Evolutionary conservation across 352 stramenopile species (phyloP).

Genomic region (Phytophthora pinifolia): DNA sequence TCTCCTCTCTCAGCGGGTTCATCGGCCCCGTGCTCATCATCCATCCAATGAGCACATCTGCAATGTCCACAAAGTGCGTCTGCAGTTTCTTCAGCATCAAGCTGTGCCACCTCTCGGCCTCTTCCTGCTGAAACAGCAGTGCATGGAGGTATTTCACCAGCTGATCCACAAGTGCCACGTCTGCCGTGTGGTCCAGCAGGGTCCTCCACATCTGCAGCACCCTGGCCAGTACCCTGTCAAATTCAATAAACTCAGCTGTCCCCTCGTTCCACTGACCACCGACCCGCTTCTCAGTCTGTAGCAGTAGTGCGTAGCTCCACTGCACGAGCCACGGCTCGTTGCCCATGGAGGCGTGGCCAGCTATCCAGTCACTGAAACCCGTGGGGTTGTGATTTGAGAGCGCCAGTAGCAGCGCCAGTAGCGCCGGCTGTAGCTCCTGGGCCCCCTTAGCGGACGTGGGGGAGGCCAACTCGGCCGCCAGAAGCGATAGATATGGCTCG

Average conservation of each 20-base stretch:
- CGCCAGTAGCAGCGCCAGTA: slow-evolving; percentile 41
- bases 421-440: slow-evolving; percentile 39
- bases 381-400: slow-evolving; percentile 42
- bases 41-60: slow-evolving; percentile 70
- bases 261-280: slow-evolving; percentile 34
- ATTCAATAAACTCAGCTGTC: slow-evolving; percentile 45
- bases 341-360: slow-evolving; percentile 34
- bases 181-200: slow-evolving; percentile 49
- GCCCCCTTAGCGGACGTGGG: slow-evolving; percentile 17
- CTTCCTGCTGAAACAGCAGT: slow-evolving; percentile 28
- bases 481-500: slow-evolving; percentile 48
- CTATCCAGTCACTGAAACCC: slow-evolving; percentile 52
- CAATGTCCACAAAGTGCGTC: slow-evolving; percentile 70
- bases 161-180: slow-evolving; percentile 40
- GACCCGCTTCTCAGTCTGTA: slow-evolving; percentile 32
- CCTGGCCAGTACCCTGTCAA: slow-evolving; percentile 38
- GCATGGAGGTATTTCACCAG: slow-evolving; percentile 36
- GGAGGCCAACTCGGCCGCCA: slow-evolving; percentile 40
- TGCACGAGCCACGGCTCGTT: slow-evolving; percentile 54
- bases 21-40: slow-evolving; percentile 47
- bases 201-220: slow-evolving; percentile 51
- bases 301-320: slow-evolving; percentile 47
- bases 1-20: slow-evolving; percentile 46
- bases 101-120: slow-evolving; percentile 20
- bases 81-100: slow-evolving; percentile 52